Percentiles rank a stretch among this genome's conserved stretches.
These are phyloP conservation scores for Hippophae tibetana DNA, from an alignment of 306 rosid genomes.

Conservation along the genomic window DNA sequence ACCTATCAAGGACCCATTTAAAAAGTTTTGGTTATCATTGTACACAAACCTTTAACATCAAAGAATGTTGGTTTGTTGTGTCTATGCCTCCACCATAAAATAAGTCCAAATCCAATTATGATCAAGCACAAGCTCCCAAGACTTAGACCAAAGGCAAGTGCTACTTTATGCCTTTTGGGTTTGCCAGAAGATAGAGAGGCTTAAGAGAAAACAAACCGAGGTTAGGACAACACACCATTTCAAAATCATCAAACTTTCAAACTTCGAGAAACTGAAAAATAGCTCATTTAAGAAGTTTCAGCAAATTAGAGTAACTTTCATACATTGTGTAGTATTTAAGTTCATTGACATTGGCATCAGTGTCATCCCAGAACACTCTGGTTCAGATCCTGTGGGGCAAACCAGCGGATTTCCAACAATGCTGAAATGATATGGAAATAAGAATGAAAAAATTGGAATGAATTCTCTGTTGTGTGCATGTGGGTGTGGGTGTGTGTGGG, in stretches of 20 bases:
- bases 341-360: constrained; percentile 92
- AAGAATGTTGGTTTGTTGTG: constrained; percentile 61
- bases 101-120: constrained; percentile 57
- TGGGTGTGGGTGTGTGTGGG: neutral
- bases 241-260: neutral
- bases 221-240: constrained; percentile 22
- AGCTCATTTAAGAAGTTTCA: neutral
- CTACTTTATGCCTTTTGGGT: constrained; percentile 61
- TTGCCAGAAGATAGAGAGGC: constrained; percentile 41
- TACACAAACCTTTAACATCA: constrained; percentile 66
- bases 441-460: neutral
- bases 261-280: neutral
- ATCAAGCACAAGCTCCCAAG: constrained; percentile 78
- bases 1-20: no score
- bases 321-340: constrained; percentile 61
- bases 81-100: constrained; percentile 81
- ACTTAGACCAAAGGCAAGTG: constrained; percentile 79
- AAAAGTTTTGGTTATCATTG: neutral
- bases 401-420: constrained; percentile 81
- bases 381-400: constrained; percentile 72
- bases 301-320: neutral
- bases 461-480: neutral
- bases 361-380: constrained; percentile 64
- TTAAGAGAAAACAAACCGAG: constrained; percentile 29
- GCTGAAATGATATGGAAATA: constrained; percentile 39